Base-by-base conservation (phyloP, 176 grass and related monocot species). In the Bolboschoenus planiculmis region DNA sequence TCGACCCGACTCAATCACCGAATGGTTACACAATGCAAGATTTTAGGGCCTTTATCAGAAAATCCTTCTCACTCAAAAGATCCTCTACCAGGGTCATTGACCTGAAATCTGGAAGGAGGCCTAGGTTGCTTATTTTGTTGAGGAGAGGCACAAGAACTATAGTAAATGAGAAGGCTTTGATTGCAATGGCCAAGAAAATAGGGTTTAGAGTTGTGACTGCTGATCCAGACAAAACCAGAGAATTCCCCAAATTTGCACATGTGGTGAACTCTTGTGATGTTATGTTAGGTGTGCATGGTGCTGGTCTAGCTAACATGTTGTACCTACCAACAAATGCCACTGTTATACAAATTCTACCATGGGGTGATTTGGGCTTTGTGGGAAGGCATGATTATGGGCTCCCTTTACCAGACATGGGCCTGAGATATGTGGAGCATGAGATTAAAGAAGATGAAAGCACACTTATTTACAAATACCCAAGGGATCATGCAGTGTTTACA, bases 341-440 rank as follows among this genome's bases (percentile, higher is more conserved):
- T 64, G 7, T 99, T 13, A 85, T 99, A 59, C 96, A 98, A 84
- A 83, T 99, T 21, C 89, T 99, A 55, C 96, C 96, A 36, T 99
- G 92, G 96, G 96, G 96, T 2, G 87, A 91, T 21, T 88, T 99
- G 59, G 92, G 94, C 77, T 88, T 89, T 91, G 88, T 99, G 34
- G 90, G 90, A 1, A 77, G 83, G 23, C 77, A 89, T 33, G 91
- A 99, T 81, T 99, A 92, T 81, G 96, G 96, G 20, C 60, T 93
- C 29, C 91, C 92, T 1, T 91, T 93, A 0, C 83, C 81, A 81
- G 89, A 88, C 14, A 95, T 99, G 96, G 91, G 89, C 24, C 83
- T 95, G 27, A 84, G 40, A 47, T 95, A 99, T 84, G 6, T 93
- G 4, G 89, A 99, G 84, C 92, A 99, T 84, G 90, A 93, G 75